These are phyloP conservation scores for Leishmania braziliensis DNA, from an alignment of 208 protist species.

Conservation along the genomic window DNA sequence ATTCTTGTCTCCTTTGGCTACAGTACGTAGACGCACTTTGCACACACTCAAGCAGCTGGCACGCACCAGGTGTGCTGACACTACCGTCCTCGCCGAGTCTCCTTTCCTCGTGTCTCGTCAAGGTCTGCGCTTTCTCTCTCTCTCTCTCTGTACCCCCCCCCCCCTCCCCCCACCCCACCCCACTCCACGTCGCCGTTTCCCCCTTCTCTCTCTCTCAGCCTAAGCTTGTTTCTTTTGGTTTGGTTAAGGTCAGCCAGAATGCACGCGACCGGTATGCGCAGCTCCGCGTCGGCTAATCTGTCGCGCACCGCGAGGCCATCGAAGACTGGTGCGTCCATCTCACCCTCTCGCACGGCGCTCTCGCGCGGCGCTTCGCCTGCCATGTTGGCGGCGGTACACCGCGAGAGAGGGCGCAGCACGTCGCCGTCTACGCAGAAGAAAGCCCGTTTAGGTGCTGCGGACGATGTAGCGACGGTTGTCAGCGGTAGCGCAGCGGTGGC, in stretches of 20 bases:
- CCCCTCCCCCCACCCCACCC: too few species aligned
- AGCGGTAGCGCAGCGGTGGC: background rate
- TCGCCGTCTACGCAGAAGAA: slow-evolving; percentile 1
- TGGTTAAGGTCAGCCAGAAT: background rate
- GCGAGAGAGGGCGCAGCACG: background rate
- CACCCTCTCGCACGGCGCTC: slow-evolving; percentile 3
- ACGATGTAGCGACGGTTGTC: slow-evolving; percentile 1
- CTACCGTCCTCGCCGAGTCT: background rate
- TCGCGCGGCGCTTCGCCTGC: slow-evolving; percentile 10
- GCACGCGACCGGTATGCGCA: background rate
- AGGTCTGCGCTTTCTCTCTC: background rate
- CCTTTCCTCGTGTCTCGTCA: background rate
- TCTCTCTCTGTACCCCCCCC: too few species aligned
- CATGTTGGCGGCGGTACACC: background rate
- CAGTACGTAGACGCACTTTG: background rate
- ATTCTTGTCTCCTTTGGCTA: background rate
- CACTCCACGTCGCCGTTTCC: background rate
- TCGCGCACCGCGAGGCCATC: background rate
- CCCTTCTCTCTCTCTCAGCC: background rate
- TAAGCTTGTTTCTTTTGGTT: background rate
- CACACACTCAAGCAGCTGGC: background rate
- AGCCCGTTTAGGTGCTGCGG: background rate
- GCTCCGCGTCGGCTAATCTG: background rate
- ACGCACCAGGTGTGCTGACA: too few species aligned
- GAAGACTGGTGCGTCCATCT: background rate